Base-by-base conservation (phyloP, 2,329 filamentous ascomycete species). In the Pleurostoma richardsiae region DNA sequence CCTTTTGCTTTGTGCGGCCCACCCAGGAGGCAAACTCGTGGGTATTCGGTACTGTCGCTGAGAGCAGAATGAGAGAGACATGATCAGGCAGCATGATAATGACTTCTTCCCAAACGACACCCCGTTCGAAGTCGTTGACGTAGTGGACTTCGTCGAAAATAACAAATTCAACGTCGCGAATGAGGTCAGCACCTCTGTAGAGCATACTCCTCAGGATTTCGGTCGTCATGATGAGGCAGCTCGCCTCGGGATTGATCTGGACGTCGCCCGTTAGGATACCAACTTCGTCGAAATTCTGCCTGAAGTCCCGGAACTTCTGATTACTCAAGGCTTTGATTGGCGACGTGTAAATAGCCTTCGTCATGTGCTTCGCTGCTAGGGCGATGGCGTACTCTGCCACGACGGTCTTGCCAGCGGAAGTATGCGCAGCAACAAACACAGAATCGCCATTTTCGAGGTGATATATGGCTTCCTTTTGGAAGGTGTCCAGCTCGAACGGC, bases 111-210 rank as follows among this genome's bases (percentile, higher is more conserved):
- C 94, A 99, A 0, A 99, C 94, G 5, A 99, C 94, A 59, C 94
- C 94, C 68, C 94, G 82, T 65, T 97, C 94, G 29, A 87, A 79
- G 63, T 99, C 94, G 61, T 97, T 99, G 54, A 99, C 92, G 62
- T 99, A 99, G 68, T 99, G 94, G 2, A 99, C 94, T 67, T 99
- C 94, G 59, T 99, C 94, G 52, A 99, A 99, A 42, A 99, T 96
- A 56, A 99, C 94, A 63, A 95, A 99, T 56, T 99, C 94, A 6
- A 99, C 94, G 61, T 99, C 94, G 56, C 94, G 82, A 55, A 99
- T 96, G 11, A 99, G 70, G 70, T 99, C 94, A 5, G 94, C 92
- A 50, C 94, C 94, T 49, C 92, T 82, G 61, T 99, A 99, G 41
- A 99, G 81, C 92, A 99, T 99, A 73, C 94, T 97, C 48, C 94